Percentiles rank a stretch among this genome's conserved stretches.
These are phyloP conservation scores for Globisporangium lucens DNA, from an alignment of 352 stramenopile genomes.

Conservation along the genomic window DNA sequence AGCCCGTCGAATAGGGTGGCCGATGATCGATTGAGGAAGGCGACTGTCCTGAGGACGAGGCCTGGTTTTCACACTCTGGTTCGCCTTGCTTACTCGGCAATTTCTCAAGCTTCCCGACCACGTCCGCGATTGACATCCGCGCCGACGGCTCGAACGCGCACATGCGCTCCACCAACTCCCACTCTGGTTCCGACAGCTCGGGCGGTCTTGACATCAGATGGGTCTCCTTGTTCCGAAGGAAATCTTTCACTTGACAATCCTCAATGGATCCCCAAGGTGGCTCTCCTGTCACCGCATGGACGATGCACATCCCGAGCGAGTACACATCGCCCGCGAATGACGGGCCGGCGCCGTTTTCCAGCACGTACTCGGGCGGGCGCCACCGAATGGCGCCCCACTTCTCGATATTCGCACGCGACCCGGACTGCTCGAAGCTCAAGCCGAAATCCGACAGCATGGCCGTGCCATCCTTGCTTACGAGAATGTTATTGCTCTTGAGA, in stretches of 20 bases:
- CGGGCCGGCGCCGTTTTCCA: background rate
- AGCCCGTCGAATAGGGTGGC: too few species aligned
- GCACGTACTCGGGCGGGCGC: constrained; percentile 1
- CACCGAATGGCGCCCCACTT: constrained; percentile 3
- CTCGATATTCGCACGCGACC: background rate
- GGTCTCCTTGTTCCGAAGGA: background rate
- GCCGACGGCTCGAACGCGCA: background rate
- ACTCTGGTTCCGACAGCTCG: background rate
- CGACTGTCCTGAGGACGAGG: too few species aligned
- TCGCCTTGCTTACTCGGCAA: background rate
- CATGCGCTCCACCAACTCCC: constrained; percentile 6
- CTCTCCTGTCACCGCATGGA: background rate
- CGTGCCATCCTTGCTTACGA: constrained; percentile 4
- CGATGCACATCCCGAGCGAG: constrained; percentile 6
- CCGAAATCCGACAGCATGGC: constrained; percentile 6
- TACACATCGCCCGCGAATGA: background rate
- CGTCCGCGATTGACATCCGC: constrained; percentile 3
- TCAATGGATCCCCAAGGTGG: background rate
- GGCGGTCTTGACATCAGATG: constrained; percentile 1
- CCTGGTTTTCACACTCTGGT: background rate
- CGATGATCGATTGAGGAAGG: too few species aligned
- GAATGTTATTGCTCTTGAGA: constrained; percentile 8
- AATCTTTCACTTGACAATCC: constrained; percentile 1
- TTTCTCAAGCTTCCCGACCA: background rate
- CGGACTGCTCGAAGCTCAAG: constrained; percentile 4